A percentile compares a stretch with the other conserved stretches of the same genome.
These are phyloP conservation scores for Claviceps pazoutovae DNA, from an alignment of 2,329 filamentous ascomycete species.

Conservation along the genomic window DNA sequence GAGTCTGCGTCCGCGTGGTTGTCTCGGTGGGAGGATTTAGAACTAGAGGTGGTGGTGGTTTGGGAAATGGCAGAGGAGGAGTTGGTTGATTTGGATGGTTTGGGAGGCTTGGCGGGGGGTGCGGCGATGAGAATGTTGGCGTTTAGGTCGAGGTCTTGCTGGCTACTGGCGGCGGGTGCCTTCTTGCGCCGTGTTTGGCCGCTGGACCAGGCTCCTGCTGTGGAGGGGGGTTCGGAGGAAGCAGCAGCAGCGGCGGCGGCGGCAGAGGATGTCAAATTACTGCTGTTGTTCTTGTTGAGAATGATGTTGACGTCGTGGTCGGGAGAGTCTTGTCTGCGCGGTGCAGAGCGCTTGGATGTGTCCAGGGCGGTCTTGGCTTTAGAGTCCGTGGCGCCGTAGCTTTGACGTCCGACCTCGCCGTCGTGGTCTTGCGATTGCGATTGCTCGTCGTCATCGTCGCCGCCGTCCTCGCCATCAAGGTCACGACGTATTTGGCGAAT, in stretches of 20 bases:
- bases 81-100: not conserved
- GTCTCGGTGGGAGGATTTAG: not conserved
- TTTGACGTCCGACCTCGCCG: conserved; percentile 52
- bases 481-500: conserved; percentile 56
- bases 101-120: not conserved
- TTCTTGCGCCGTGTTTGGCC: conserved; percentile 24
- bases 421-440: conserved; percentile 18
- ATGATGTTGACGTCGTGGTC: conserved; percentile 17
- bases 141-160: conserved; percentile 26
- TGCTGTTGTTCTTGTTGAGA: conserved; percentile 10
- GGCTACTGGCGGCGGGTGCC: conserved; percentile 14
- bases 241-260: conserved; percentile 7
- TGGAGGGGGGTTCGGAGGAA: conserved; percentile 13
- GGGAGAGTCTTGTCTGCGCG: conserved; percentile 16
- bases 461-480: conserved; percentile 37
- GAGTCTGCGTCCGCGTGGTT: conserved; percentile 7
- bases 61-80: conserved; percentile 8
- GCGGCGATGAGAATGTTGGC: conserved; percentile 19
- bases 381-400: conserved; percentile 40
- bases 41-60: not conserved
- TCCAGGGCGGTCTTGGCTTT: conserved; percentile 14
- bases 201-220: conserved; percentile 29
- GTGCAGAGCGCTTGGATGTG: conserved; percentile 13
- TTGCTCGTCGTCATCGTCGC: conserved; percentile 14
- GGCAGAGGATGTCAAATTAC: not conserved